Evolutionary conservation across 2,329 filamentous ascomycete species (phyloP), one percentile per base, ranked within the genome.

Genomic region (Phaeophleospora eucalypticola): DNA sequence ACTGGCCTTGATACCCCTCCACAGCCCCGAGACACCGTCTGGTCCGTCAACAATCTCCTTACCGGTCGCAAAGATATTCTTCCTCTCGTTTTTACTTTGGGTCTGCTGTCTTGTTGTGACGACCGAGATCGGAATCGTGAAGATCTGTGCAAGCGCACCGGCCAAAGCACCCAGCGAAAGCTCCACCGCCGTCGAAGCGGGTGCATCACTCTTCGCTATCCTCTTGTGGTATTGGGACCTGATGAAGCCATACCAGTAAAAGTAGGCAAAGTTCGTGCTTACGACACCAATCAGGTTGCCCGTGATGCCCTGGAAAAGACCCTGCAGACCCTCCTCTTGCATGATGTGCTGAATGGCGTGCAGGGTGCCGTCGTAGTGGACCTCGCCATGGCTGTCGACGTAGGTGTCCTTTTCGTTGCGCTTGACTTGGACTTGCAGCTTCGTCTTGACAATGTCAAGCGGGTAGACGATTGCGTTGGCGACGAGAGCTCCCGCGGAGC

Each of bases 251-350:
- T 97, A 97, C 90, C 91, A 97, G 74, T 98, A 98, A 68, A 98
- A 98, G 72, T 98, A 98, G 61, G 93, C 93, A 66, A 98, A 98
- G 70, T 98, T 98, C 43, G 91, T 97, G 19, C 90, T 96, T 1
- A 89, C 91, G 29, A 98, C 93, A 44, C 93, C 93, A 42, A 97
- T 73, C 15, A 98, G 75, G 3, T 90, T 83, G 41, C 91, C 90
- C 50, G 82, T 78, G 67, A 98, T 90, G 51, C 93, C 93, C 43
- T 87, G 82, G 63, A 98, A 98, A 6, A 98, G 80, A 4, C 93
- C 93, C 38, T 74, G 62, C 7, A 93, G 46, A 24, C 93, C 93
- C 58, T 98, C 93, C 43, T 82, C 82, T 46, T 83, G 79, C 29
- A 87, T 70, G 56, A 98, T 97, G 65, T 89, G 90, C 50, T 76